Evolutionary conservation across 345 rosid species (phyloP), one percentile per base, ranked within the genome.

Genomic region (Pistacia atlantica): DNA sequence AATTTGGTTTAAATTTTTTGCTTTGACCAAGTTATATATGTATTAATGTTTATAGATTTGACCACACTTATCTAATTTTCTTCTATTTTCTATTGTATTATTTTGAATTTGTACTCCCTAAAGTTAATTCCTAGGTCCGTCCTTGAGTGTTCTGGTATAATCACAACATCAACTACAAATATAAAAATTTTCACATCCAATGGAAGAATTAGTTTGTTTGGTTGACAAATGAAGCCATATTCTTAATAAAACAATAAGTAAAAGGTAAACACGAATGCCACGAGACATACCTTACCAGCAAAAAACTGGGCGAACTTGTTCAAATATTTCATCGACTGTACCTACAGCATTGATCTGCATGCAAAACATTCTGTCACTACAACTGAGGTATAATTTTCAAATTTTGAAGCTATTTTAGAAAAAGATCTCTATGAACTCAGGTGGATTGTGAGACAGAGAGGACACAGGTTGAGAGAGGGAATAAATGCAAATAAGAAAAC

Each of bases 271-370:
- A 69, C 45, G 3, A 13, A 67, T 58, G 70, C 49, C 3, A 37
- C 69, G 3, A 72, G 42, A 42, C 73, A 28, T 82, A 91, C 98
- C 93, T 90, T 80, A 69, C 73, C 85, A 77, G 84, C 78, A 82
- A 96, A 90, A 90, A 77, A 90, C 67, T 11, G 95, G 88, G 75
- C 77, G 82, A 48, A 91, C 98, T 78, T 89, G 83, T 80, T 91
- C 85, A 80, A 96, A 96, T 74, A 91, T 92, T 75, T 96, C 95
- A 75, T 96, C 98, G 17, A 82, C 97, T 1, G 89, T 76, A 83
- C 99, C 98, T 45, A 91, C 82, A 12, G 97, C 99, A 83, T 87
- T 88, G 80, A 93, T 90, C 99, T 96, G 86, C 83, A 85, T 38
- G 79, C 63, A 61, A 48, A 75, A 65, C 62, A 68, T 68, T 75